Percentiles rank a stretch among this genome's conserved stretches.
Evolutionary conservation across 192 early-diverging fungal genomes (phyloP).

Genomic region (Entomortierella chlamydospora): DNA sequence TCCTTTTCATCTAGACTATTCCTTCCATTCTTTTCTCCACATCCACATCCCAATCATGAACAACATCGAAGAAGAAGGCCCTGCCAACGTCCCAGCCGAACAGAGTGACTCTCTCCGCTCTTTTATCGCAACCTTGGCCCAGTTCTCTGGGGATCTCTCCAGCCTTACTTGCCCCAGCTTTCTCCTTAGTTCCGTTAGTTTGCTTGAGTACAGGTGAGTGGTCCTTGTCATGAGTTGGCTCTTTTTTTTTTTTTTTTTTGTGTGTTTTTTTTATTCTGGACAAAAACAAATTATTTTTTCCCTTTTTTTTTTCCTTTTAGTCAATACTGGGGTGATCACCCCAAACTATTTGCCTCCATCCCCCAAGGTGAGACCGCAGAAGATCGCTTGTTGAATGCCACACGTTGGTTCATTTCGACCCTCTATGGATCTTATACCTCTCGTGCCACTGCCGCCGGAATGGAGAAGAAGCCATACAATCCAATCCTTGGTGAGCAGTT

Average conservation of each 20-base stretch:
- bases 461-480: slow-evolving; percentile 86
- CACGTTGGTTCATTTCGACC: slow-evolving; percentile 84
- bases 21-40: too few species aligned
- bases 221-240: neutral
- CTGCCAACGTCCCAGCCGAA: slow-evolving; percentile 65
- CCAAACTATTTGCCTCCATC: slow-evolving; percentile 74
- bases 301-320: slow-evolving; percentile 23
- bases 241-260: neutral
- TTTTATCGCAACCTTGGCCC: slow-evolving; percentile 76
- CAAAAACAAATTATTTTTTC: neutral
- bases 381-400: slow-evolving; percentile 75
- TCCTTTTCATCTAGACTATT: too few species aligned
- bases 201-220: slow-evolving; percentile 81
- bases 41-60: slow-evolving; percentile 14
- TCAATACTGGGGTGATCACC: slow-evolving; percentile 70
- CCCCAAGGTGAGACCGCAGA: slow-evolving; percentile 65
- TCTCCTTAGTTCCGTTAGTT: slow-evolving; percentile 77
- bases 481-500: slow-evolving; percentile 65
- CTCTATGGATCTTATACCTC: slow-evolving; percentile 82
- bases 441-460: slow-evolving; percentile 75
- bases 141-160: slow-evolving; percentile 85
- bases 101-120: slow-evolving; percentile 72
- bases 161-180: slow-evolving; percentile 85
- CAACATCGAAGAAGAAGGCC: slow-evolving; percentile 19
- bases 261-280: neutral